Evolutionary conservation across 139 green algal species (phyloP).

Genomic region (Choricystis sp.): DNA sequence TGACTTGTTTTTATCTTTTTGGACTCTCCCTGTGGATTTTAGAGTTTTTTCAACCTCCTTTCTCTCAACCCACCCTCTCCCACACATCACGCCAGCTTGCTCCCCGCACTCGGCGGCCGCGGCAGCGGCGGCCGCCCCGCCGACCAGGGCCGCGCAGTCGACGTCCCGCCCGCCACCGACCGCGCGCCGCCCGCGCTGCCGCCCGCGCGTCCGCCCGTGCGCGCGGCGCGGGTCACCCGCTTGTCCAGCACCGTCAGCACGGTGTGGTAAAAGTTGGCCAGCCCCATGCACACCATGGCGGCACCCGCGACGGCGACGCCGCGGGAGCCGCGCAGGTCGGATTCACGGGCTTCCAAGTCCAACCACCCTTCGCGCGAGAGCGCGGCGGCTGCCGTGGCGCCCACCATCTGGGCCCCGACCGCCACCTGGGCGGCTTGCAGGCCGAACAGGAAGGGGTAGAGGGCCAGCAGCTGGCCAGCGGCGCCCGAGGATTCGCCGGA

Average conservation of each 20-base stretch:
- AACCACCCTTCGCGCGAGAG: slow-evolving; percentile 56
- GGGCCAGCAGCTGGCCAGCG: slow-evolving; percentile 59
- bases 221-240: neutral
- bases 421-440: slow-evolving; percentile 42
- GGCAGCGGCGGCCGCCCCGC: too few relatives aligned
- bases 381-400: slow-evolving; percentile 28
- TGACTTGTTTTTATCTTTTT: too few relatives aligned
- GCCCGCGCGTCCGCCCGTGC: too few relatives aligned
- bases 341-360: slow-evolving; percentile 44
- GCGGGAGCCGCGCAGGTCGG: slow-evolving; percentile 63
- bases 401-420: slow-evolving; percentile 51
- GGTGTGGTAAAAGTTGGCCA: slow-evolving; percentile 60
- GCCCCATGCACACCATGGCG: slow-evolving; percentile 46
- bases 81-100: too few relatives aligned
- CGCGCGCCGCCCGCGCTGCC: too few relatives aligned
- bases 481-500: slow-evolving; percentile 51
- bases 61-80: too few relatives aligned
- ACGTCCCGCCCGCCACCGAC: too few relatives aligned
- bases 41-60: too few relatives aligned
- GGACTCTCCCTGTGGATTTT: too few relatives aligned
- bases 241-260: slow-evolving; percentile 33
- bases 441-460: slow-evolving; percentile 77
- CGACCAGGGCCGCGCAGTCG: too few relatives aligned
- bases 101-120: too few relatives aligned
- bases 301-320: slow-evolving; percentile 44